These are phyloP conservation scores for Oryza glumipatula DNA, from an alignment of 176 grass and related monocot genomes.

Conservation along the genomic window DNA sequence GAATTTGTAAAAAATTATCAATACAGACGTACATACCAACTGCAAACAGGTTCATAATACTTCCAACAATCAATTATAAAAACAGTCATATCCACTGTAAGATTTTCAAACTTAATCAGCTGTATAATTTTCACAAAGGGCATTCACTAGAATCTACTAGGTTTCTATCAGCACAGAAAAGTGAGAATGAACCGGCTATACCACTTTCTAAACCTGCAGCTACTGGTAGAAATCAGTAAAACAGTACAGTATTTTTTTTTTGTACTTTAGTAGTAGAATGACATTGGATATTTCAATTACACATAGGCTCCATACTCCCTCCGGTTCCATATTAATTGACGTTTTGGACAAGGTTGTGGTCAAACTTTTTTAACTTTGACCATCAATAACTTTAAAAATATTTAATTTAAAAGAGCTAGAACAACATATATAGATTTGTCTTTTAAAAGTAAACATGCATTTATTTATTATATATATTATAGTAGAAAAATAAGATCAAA, in stretches of 20 bases:
- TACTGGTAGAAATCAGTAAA: not conserved
- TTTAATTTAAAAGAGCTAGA: too few relatives aligned
- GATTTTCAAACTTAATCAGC: constrained; percentile 5
- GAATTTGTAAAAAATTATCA: not conserved
- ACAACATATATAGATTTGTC: too few relatives aligned
- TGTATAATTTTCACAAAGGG: not conserved
- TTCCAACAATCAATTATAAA: constrained; percentile 8
- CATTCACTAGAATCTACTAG: constrained; percentile 1
- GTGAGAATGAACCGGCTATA: not conserved
- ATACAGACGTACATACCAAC: constrained; percentile 5
- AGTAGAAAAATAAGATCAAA: too few relatives aligned
- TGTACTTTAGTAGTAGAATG: not conserved
- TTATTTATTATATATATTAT: too few relatives aligned
- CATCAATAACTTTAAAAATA: too few relatives aligned
- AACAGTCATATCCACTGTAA: constrained; percentile 25
- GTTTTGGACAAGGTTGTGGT: too few relatives aligned
- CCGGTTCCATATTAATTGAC: too few relatives aligned
- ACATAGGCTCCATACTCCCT: not conserved
- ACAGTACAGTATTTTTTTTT: not conserved
- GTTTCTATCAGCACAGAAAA: not conserved
- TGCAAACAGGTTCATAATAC: not conserved
- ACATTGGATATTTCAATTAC: not conserved
- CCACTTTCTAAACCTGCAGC: not conserved
- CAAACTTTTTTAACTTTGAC: too few relatives aligned
- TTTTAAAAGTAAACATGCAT: too few relatives aligned